Evolutionary conservation across 148 eudicot species (phyloP).

Genomic region (Rhododendron williamsianum): DNA sequence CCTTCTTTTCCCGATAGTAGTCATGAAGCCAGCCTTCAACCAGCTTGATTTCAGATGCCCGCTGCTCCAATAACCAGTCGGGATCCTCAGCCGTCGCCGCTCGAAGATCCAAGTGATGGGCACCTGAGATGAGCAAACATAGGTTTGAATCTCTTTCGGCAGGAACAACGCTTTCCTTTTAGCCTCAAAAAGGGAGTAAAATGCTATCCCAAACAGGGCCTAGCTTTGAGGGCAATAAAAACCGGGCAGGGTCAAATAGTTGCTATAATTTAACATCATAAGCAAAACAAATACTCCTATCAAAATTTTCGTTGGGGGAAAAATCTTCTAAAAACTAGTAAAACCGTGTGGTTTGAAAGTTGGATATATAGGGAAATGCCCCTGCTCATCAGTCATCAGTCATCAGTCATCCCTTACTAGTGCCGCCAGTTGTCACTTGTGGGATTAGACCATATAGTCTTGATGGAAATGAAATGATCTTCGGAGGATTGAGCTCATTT

Average conservation of each 20-base stretch:
- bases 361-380: not conserved
- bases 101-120: slow-evolving; percentile 90
- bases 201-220: not conserved
- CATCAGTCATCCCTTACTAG: not conserved
- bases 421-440: not conserved
- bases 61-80: slow-evolving; percentile 71
- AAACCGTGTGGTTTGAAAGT: not conserved
- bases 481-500: not conserved
- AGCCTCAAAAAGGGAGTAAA: not conserved
- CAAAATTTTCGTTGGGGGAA: not conserved
- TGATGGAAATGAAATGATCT: not conserved
- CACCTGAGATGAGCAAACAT: slow-evolving; percentile 41
- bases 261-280: not conserved
- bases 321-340: not conserved
- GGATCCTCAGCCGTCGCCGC: slow-evolving; percentile 68
- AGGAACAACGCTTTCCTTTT: not conserved
- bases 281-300: not conserved
- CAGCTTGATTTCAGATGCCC: slow-evolving; percentile 51
- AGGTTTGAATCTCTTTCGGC: not conserved
- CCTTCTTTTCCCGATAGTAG: slow-evolving; percentile 27
- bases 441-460: not conserved
- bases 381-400: too few relatives aligned
- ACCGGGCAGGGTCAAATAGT: not conserved
- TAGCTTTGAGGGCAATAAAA: not conserved
- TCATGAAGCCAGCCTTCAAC: slow-evolving; percentile 65